Conservation (phyloP, 2,329 filamentous ascomycete species). For the Ophiostoma australiae region DNA sequence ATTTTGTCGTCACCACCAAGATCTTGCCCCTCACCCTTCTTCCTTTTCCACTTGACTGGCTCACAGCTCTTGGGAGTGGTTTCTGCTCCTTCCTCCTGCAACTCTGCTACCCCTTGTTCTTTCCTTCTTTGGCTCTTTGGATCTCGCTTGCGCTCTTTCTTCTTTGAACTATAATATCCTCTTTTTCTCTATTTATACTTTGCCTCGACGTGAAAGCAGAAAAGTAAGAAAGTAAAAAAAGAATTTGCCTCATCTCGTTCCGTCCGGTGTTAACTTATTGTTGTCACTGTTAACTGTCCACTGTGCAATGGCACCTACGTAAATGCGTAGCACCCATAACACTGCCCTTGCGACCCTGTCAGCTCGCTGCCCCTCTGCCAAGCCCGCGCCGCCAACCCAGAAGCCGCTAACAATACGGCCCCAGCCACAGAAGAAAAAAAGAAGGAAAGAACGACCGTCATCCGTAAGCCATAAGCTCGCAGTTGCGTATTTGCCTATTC, state of each 20-base stretch:
- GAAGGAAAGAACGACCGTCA: slow-evolving; percentile 12
- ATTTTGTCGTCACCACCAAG: slow-evolving; percentile 7
- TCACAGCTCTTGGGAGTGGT: background rate
- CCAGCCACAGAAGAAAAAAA: slow-evolving; percentile 14
- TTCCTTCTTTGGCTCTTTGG: background rate
- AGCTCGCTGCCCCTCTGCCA: slow-evolving; percentile 17
- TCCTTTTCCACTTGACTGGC: background rate
- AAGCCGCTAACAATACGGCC: background rate
- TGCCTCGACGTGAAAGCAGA: background rate
- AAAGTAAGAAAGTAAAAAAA: background rate
- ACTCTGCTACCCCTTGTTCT: background rate
- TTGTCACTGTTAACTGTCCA: background rate
- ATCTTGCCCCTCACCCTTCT: slow-evolving; percentile 5
- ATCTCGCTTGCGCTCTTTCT: slow-evolving; percentile 9
- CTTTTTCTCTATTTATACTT: background rate
- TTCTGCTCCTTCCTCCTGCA: background rate
- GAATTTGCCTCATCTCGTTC: background rate
- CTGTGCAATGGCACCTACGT: background rate
- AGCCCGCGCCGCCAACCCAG: slow-evolving; percentile 1
- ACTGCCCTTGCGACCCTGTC: slow-evolving; percentile 11
- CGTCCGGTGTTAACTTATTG: background rate
- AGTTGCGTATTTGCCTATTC: background rate
- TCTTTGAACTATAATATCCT: background rate
- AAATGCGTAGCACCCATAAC: background rate
- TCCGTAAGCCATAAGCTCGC: background rate